Percentiles rank a stretch among this genome's conserved stretches.
Conservation (phyloP, 2,329 filamentous ascomycete genomes). For the Colletotrichum shisoi region DNA sequence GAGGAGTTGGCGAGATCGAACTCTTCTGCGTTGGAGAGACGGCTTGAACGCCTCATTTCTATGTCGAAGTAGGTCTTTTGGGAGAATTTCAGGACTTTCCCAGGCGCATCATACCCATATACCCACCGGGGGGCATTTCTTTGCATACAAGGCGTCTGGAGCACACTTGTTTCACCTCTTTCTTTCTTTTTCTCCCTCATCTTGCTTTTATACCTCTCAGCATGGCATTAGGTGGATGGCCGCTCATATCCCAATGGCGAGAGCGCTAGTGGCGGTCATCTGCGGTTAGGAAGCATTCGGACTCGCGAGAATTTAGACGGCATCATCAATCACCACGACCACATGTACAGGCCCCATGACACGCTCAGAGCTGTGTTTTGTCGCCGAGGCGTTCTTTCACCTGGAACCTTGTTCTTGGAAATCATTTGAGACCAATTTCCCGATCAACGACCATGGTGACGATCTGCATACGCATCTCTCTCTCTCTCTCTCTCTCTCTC, state of each 20-base stretch:
- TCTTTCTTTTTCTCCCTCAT: conserved; percentile 26
- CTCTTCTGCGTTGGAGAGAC: conserved; percentile 75
- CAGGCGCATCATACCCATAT: conserved; percentile 40
- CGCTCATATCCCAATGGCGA: conserved; percentile 1
- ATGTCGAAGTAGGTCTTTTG: conserved; percentile 30
- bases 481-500: not conserved
- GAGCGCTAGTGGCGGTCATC: conserved; percentile 25
- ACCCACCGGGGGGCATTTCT: conserved; percentile 39
- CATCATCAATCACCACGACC: conserved; percentile 35
- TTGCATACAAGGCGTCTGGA: conserved; percentile 41
- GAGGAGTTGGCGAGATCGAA: conserved; percentile 87
- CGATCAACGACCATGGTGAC: conserved; percentile 3
- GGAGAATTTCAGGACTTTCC: conserved; percentile 31
- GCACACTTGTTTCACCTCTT: conserved; percentile 36
- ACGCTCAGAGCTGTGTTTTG: not conserved
- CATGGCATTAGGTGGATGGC: conserved; percentile 35
- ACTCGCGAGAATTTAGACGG: conserved; percentile 35
- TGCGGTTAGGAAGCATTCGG: conserved; percentile 35
- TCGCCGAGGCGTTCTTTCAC: conserved; percentile 5
- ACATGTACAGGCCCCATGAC: conserved; percentile 11
- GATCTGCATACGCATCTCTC: conserved; percentile 8
- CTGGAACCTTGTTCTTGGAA: conserved; percentile 32
- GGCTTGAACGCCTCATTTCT: conserved; percentile 38
- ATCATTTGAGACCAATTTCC: conserved; percentile 20
- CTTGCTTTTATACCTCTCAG: conserved; percentile 35